Evolutionary conservation across 2,329 filamentous ascomycete genomes (phyloP).

Genomic region (Pyrenochaeta sp.): DNA sequence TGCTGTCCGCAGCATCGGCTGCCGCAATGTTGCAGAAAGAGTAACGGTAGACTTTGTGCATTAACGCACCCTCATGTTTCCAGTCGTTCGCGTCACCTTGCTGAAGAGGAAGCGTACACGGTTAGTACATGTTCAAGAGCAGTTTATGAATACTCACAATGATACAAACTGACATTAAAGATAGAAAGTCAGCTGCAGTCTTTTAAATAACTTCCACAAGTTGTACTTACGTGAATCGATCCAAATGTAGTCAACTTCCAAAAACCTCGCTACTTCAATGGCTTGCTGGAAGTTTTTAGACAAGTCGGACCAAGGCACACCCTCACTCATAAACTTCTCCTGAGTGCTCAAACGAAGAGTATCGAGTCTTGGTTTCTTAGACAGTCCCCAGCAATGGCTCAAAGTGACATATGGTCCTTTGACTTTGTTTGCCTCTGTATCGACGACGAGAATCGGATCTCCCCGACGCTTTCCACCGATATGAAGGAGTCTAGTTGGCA

Average conservation of each 20-base stretch:
- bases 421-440: constrained; percentile 8
- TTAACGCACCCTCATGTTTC: constrained; percentile 20
- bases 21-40: constrained; percentile 38
- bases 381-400: constrained; percentile 31
- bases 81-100: constrained; percentile 24
- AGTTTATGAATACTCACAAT: background rate
- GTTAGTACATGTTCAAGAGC: background rate
- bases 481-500: constrained; percentile 1
- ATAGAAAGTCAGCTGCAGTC: background rate
- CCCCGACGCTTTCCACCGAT: constrained; percentile 6
- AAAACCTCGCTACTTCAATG: constrained; percentile 25
- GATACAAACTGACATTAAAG: background rate
- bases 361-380: background rate
- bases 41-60: constrained; percentile 37
- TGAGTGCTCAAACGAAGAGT: background rate
- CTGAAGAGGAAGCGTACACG: background rate
- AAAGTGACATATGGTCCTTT: constrained; percentile 28
- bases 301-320: constrained; percentile 11
- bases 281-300: constrained; percentile 30
- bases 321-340: background rate
- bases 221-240: constrained; percentile 26
- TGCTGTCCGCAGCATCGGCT: constrained; percentile 24
- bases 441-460: constrained; percentile 11
- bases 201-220: background rate
- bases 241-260: constrained; percentile 33